These are phyloP conservation scores for Artemisia tridentata DNA, from an alignment of 129 eudicot species.

Conservation along the genomic window DNA sequence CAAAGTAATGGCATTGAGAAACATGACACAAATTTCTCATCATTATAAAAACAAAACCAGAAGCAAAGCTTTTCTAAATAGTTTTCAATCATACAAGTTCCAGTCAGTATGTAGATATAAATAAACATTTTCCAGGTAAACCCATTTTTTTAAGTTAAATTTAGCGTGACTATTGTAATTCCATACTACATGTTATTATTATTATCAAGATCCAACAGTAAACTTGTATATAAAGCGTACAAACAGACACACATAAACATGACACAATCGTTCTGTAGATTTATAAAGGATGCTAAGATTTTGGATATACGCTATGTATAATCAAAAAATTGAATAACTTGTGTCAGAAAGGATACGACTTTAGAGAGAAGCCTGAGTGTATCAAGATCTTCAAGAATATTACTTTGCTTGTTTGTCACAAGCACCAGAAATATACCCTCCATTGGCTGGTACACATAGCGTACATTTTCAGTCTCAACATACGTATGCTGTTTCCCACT, in stretches of 20 bases:
- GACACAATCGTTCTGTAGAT: neutral
- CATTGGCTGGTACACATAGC: slow-evolving; percentile 96
- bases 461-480: slow-evolving; percentile 93
- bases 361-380: slow-evolving; percentile 91
- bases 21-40: neutral
- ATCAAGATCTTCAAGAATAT: slow-evolving; percentile 94
- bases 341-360: slow-evolving; percentile 60
- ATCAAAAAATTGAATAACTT: neutral
- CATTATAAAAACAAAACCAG: neutral
- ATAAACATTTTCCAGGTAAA: neutral
- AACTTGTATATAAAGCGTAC: neutral
- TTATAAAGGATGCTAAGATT: slow-evolving; percentile 1
- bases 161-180: neutral
- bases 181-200: neutral
- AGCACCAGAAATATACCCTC: slow-evolving; percentile 76
- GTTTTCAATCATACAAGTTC: slow-evolving; percentile 1
- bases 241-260: neutral
- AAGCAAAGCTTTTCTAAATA: neutral
- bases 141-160: neutral
- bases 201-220: neutral
- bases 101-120: neutral
- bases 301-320: too few relatives aligned
- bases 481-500: slow-evolving; percentile 93
- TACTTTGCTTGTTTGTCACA: slow-evolving; percentile 92
- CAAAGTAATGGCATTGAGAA: neutral